Base-by-base conservation (phyloP, 176 grass and related monocot genomes). In the Bromus sterilis region DNA sequence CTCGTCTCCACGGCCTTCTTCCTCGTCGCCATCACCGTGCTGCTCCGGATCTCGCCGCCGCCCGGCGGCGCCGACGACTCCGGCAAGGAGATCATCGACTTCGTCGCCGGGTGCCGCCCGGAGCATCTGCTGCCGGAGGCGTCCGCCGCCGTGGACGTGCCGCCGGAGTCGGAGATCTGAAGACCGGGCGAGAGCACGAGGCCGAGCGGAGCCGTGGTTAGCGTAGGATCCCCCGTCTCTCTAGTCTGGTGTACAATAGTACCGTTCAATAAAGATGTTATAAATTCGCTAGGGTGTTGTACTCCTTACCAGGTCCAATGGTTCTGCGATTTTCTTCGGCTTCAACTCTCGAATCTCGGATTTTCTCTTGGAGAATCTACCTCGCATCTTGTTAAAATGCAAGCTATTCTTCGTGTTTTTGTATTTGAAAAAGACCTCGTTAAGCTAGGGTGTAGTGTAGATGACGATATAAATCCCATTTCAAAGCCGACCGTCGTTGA, bases 11-110 rank as follows among this genome's bases (percentile, higher is more conserved):
- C 93, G 16, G 84, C 39, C 15, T 82, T 88, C 84, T 83, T 92
- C 74, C 90, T 95, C 53, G 67, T 91, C 57, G 87, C 87, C 39
- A 43, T 95, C 36, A 83, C 89, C 68, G 78, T 95, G 33, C 85
- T 92, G 78, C 90, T 95, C 78, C 56, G 87, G 87, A 89, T 95
- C 65, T 95, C 90, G 66, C 93, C 93, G 16, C 82, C 88, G 20
- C 89, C 84, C 57, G 40, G 75, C 11, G 87, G 85, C 66, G 69
- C 79, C 4, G 81, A 80, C 39, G 65, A 82, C 23, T 82, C 93
- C 55, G 85, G 87, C 76, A 91, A 95, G 67, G 93, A 95, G 30
- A 85, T 95, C 56, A 80, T 95, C 56, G 85, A 95, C 56, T 95
- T 91, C 77, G 90, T 95, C 84, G 86, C 93, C 37, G 79, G 89